Evolutionary conservation across 129 eudicot species (phyloP).

Genomic region (Logfia minima): DNA sequence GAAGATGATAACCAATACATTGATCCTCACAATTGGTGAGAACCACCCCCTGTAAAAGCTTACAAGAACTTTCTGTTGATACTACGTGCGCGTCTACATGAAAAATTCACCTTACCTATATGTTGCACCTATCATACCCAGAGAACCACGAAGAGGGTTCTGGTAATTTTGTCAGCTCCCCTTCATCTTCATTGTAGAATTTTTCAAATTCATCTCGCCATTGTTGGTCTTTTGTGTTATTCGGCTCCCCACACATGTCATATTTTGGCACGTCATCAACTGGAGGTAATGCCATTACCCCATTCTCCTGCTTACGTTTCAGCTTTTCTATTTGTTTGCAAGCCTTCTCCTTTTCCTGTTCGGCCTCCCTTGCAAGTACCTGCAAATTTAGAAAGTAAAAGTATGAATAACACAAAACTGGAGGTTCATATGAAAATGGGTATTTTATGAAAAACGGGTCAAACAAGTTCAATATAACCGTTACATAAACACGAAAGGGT

Average conservation of each 20-base stretch:
- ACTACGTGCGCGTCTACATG: background rate
- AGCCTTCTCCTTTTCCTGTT: slow-evolving; percentile 67
- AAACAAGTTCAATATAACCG: background rate
- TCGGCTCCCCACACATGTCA: slow-evolving; percentile 15
- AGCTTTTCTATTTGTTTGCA: slow-evolving; percentile 62
- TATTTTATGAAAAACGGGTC: background rate
- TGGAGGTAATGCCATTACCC: slow-evolving; percentile 14
- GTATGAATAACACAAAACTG: background rate
- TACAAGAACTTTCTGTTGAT: slow-evolving; percentile 20
- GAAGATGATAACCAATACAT: slow-evolving; percentile 12
- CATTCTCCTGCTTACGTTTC: slow-evolving; percentile 50
- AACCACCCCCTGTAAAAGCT: slow-evolving; percentile 19
- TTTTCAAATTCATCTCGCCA: slow-evolving; percentile 62
- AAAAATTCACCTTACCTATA: slow-evolving; percentile 32
- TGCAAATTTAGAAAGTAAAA: slow-evolving; percentile 33
- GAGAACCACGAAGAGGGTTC: slow-evolving; percentile 79
- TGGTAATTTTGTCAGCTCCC: slow-evolving; percentile 41
- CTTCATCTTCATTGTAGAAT: slow-evolving; percentile 47
- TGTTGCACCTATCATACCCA: slow-evolving; percentile 84
- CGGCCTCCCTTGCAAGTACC: slow-evolving; percentile 67
- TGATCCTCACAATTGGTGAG: slow-evolving; percentile 46
- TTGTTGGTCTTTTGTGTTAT: slow-evolving; percentile 36
- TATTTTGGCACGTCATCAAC: slow-evolving; percentile 35
- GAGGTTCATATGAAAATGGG: background rate
- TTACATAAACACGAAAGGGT: background rate